Evolutionary conservation across 495 filamentous ascomycete genomes (phyloP).

Genomic region (Daldinia grandis): DNA sequence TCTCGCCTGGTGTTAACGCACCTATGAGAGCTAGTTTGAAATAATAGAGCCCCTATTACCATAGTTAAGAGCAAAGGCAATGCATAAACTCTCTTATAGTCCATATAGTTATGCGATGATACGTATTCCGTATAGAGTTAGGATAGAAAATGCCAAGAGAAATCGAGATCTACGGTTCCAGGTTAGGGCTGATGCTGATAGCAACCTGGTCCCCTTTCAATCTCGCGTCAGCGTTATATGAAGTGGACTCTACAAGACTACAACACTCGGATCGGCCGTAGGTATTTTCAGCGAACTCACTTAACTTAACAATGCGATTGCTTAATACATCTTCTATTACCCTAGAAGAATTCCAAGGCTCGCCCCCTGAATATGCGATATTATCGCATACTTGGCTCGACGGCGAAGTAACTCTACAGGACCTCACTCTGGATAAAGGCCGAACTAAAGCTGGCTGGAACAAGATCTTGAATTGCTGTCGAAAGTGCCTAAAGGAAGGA

Average conservation of each 20-base stretch:
- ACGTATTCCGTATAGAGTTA: background rate
- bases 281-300: background rate
- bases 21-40: background rate
- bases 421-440: background rate
- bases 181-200: background rate
- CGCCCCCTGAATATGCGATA: constrained; percentile 1
- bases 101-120: background rate
- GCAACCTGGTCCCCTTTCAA: background rate
- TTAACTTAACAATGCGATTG: constrained; percentile 19
- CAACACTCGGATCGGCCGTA: background rate
- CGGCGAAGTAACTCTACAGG: background rate
- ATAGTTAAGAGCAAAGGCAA: background rate
- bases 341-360: background rate
- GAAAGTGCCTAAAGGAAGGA: background rate
- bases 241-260: background rate
- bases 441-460: background rate
- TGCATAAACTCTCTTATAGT: background rate
- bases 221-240: background rate
- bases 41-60: background rate
- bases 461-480: background rate
- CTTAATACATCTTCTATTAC: background rate
- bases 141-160: background rate
- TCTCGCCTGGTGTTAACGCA: background rate
- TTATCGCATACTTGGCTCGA: constrained; percentile 7
- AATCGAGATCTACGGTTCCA: background rate